These are phyloP conservation scores for Gentiana dahurica DNA, from an alignment of 257 asterid species.

Conservation along the genomic window DNA sequence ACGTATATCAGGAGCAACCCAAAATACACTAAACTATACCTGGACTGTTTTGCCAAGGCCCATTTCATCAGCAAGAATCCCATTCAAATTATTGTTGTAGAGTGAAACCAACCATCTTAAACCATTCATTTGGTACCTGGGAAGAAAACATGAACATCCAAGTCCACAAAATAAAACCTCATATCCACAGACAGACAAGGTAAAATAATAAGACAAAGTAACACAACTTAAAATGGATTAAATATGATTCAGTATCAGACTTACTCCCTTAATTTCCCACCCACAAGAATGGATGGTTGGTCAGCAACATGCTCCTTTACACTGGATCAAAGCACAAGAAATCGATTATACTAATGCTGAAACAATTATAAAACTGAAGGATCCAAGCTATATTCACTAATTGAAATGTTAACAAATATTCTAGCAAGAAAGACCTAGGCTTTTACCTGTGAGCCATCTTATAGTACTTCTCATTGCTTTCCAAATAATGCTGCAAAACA, in stretches of 20 bases:
- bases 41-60: constrained; percentile 99
- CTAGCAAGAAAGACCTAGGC: constrained; percentile 9
- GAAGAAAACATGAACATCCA: constrained; percentile 14
- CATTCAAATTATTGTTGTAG: constrained; percentile 94
- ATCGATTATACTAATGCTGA: neutral
- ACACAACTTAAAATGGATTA: neutral
- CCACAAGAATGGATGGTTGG: constrained; percentile 72
- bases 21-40: constrained; percentile 31
- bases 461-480: constrained; percentile 99
- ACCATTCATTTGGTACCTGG: constrained; percentile 99
- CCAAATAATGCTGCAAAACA: constrained; percentile 88
- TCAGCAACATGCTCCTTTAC: constrained; percentile 67
- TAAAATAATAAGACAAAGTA: neutral
- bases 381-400: neutral
- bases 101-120: constrained; percentile 96
- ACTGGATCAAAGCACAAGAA: constrained; percentile 33
- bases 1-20: neutral
- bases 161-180: constrained; percentile 8
- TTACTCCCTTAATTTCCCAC: constrained; percentile 95
- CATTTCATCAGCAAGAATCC: constrained; percentile 99
- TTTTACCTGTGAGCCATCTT: constrained; percentile 95
- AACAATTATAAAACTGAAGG: neutral
- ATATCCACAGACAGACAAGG: neutral
- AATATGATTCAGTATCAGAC: constrained; percentile 17
- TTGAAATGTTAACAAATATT: constrained; percentile 6